These are phyloP conservation scores for Zea luxurians DNA, from an alignment of 176 grass and related monocot species.

Conservation along the genomic window DNA sequence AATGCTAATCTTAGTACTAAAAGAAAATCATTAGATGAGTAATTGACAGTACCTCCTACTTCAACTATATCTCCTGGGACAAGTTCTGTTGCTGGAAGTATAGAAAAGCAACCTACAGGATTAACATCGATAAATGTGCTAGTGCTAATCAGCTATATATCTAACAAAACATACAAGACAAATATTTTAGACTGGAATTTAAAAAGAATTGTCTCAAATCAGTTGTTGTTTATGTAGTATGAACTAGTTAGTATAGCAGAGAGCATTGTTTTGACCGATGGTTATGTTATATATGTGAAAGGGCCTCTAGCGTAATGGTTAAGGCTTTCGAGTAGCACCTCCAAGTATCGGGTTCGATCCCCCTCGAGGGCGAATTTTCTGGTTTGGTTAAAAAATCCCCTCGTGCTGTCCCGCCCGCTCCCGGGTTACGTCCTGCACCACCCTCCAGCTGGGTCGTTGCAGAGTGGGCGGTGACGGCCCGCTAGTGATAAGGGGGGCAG, in stretches of 20 bases:
- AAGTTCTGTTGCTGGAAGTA: slow-evolving; percentile 94
- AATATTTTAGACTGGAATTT: neutral
- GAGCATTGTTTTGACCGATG: neutral
- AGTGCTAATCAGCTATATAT: slow-evolving; percentile 28
- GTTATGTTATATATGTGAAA: neutral
- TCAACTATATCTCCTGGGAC: slow-evolving; percentile 99
- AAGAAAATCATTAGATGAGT: slow-evolving; percentile 15
- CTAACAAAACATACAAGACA: neutral
- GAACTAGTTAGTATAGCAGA: neutral
- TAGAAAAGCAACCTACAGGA: slow-evolving; percentile 88
- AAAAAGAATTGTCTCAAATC: neutral
- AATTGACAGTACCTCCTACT: slow-evolving; percentile 80
- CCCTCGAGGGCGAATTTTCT: too few species aligned
- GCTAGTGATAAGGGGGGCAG: too few species aligned
- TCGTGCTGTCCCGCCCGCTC: too few species aligned
- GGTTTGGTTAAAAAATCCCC: too few species aligned
- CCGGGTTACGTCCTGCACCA: too few species aligned
- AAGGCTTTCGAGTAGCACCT: too few species aligned
- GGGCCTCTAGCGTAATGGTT: too few species aligned
- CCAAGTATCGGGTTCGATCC: too few species aligned
- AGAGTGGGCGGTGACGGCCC: too few species aligned
- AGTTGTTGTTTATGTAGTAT: neutral
- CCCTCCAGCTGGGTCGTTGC: too few species aligned
- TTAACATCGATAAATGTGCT: slow-evolving; percentile 34
- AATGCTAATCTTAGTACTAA: slow-evolving; percentile 23